Conservation (phyloP, 2,329 filamentous ascomycete genomes). For the Trichoderma sp. region DNA sequence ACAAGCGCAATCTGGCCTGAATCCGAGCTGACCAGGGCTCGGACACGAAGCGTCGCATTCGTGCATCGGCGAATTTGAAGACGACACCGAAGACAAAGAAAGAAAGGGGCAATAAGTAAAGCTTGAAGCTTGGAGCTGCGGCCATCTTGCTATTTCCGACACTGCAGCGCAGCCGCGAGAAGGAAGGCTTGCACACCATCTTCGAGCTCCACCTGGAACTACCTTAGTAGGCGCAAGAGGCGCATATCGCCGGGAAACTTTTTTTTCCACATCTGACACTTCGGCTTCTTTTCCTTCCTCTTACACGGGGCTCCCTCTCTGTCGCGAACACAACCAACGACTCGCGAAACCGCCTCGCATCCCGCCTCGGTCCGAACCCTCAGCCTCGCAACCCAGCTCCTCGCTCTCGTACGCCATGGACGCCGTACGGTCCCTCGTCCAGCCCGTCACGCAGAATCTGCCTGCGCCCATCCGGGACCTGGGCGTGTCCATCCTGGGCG, state of each 20-base stretch:
- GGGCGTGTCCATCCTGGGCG: constrained; percentile 78
- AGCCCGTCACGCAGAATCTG: constrained; percentile 71
- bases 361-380: background rate
- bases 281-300: background rate
- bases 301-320: background rate
- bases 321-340: background rate
- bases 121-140: background rate
- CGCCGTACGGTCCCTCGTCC: constrained; percentile 60
- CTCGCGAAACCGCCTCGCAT: background rate
- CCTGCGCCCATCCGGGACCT: constrained; percentile 74
- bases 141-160: background rate
- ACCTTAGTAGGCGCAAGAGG: background rate
- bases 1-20: constrained; percentile 30
- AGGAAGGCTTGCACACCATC: background rate
- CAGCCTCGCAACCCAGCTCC: constrained; percentile 4
- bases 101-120: background rate
- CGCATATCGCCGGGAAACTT: background rate
- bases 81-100: background rate
- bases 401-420: constrained; percentile 53
- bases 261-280: background rate
- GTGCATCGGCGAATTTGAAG: background rate
- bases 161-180: constrained; percentile 1
- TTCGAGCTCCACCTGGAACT: constrained; percentile 1
- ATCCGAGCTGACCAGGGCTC: constrained; percentile 26
- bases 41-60: constrained; percentile 17